phyloP scores from a whole-genome alignment of 257 asterid genomes.

The Oldenlandia corymbosa region DNA sequence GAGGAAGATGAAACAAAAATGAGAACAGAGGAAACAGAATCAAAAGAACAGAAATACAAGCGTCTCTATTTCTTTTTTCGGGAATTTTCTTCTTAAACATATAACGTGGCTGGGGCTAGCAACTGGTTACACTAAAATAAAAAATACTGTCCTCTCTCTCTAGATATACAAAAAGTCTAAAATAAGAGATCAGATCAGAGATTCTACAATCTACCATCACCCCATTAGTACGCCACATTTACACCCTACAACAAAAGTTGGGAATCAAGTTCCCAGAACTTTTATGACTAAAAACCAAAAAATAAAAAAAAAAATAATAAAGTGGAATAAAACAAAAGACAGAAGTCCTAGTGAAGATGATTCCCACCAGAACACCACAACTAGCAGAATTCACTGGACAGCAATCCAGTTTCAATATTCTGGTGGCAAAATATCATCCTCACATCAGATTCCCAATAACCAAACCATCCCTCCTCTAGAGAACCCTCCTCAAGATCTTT shows the following conservation, averaged over 20 bases:
- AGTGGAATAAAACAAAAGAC: constrained; percentile 1
- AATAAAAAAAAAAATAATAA: constrained; percentile 14
- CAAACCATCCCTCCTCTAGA: background rate
- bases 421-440: constrained; percentile 21
- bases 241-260: constrained; percentile 11
- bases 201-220: constrained; percentile 14
- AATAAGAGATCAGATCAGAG: constrained; percentile 20
- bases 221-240: constrained; percentile 6
- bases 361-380: constrained; percentile 13
- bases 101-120: constrained; percentile 9
- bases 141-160: constrained; percentile 30
- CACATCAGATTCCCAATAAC: constrained; percentile 8
- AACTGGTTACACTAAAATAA: constrained; percentile 6
- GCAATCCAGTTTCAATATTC: background rate
- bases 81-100: background rate
- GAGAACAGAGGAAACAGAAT: too few species aligned
- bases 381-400: constrained; percentile 5
- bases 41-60: background rate
- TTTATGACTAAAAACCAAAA: constrained; percentile 14
- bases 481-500: constrained; percentile 10
- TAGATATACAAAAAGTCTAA: constrained; percentile 40
- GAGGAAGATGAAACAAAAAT: background rate
- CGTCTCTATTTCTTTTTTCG: background rate
- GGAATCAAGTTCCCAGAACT: constrained; percentile 24
- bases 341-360: constrained; percentile 8